These are phyloP conservation scores for Cladophialophora yegresii DNA, from an alignment of 2,329 filamentous ascomycete species.

Conservation along the genomic window DNA sequence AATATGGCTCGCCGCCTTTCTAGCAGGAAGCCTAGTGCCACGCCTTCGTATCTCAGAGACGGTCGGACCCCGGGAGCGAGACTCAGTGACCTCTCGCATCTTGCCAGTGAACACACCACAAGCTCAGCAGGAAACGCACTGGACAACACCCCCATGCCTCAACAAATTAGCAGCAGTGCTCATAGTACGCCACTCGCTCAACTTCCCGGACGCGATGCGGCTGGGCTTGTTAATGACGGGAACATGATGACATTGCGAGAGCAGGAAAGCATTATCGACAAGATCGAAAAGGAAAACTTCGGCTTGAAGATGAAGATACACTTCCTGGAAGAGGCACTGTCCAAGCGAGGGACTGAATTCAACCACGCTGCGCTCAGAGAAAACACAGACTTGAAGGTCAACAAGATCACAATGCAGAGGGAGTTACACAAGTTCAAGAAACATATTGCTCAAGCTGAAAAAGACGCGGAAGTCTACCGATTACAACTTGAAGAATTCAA, in stretches of 20 bases:
- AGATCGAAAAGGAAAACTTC: slow-evolving; percentile 98
- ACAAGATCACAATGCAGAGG: slow-evolving; percentile 83
- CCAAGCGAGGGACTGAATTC: slow-evolving; percentile 84
- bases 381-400: slow-evolving; percentile 93
- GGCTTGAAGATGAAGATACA: slow-evolving; percentile 95
- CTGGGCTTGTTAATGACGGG: slow-evolving; percentile 74
- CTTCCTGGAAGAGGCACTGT: slow-evolving; percentile 87
- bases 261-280: slow-evolving; percentile 89
- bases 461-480: slow-evolving; percentile 80
- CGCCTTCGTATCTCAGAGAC: slow-evolving; percentile 67
- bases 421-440: slow-evolving; percentile 88
- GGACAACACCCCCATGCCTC: slow-evolving; percentile 73
- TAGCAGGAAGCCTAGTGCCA: slow-evolving; percentile 63
- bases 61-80: slow-evolving; percentile 73
- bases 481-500: slow-evolving; percentile 80
- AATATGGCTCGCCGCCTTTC: slow-evolving; percentile 60
- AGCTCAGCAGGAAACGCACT: slow-evolving; percentile 63
- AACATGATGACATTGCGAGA: slow-evolving; percentile 90
- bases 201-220: slow-evolving; percentile 64
- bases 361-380: slow-evolving; percentile 87
- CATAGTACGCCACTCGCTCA: slow-evolving; percentile 79
- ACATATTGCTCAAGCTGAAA: slow-evolving; percentile 76
- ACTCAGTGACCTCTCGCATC: slow-evolving; percentile 69
- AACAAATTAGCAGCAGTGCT: slow-evolving; percentile 77
- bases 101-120: slow-evolving; percentile 65